phyloP scores from a whole-genome alignment of 2,329 filamentous ascomycete species.

The Scedosporium apiospermum region DNA sequence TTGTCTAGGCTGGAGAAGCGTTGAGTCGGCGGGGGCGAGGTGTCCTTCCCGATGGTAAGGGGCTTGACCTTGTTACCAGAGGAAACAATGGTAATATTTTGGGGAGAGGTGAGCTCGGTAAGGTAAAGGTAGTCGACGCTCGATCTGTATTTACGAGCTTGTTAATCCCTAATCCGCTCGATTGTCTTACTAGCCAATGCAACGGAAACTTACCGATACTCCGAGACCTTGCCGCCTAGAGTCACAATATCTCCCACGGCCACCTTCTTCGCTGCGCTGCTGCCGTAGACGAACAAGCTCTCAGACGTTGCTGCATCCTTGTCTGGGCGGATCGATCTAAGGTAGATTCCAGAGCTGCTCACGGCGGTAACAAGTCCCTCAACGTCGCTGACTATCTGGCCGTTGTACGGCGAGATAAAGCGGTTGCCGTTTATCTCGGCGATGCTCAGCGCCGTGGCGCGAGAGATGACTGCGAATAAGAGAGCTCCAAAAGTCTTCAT shows the following conservation, averaged over 20 bases:
- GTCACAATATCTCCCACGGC: conserved; percentile 54
- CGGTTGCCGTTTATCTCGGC: conserved; percentile 56
- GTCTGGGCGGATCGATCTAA: conserved; percentile 51
- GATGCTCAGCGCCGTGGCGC: conserved; percentile 36
- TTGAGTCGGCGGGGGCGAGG: conserved; percentile 47
- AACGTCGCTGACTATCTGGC: conserved; percentile 46
- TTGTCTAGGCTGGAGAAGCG: conserved; percentile 53
- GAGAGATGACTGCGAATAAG: conserved; percentile 16
- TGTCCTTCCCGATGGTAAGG: conserved; percentile 51
- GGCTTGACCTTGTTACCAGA: conserved; percentile 44
- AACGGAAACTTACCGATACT: conserved; percentile 34
- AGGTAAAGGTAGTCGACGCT: conserved; percentile 48
- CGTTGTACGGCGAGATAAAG: conserved; percentile 52
- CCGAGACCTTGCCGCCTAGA: conserved; percentile 48
- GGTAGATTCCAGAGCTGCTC: conserved; percentile 51
- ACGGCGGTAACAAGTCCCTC: conserved; percentile 57
- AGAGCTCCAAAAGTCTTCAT: conserved; percentile 22
- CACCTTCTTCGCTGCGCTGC: conserved; percentile 37
- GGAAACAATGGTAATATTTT: conserved; percentile 42
- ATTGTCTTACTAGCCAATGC: too few species aligned
- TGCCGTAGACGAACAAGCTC: conserved; percentile 55
- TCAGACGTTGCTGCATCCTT: conserved; percentile 49
- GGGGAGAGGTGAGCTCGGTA: conserved; percentile 51
- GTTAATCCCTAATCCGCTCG: neutral
- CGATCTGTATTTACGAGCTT: conserved; percentile 28